These are phyloP conservation scores for Lanmaoa pseudosensibilis DNA, from an alignment of 768 basidiomycete genomes.

Conservation along the genomic window DNA sequence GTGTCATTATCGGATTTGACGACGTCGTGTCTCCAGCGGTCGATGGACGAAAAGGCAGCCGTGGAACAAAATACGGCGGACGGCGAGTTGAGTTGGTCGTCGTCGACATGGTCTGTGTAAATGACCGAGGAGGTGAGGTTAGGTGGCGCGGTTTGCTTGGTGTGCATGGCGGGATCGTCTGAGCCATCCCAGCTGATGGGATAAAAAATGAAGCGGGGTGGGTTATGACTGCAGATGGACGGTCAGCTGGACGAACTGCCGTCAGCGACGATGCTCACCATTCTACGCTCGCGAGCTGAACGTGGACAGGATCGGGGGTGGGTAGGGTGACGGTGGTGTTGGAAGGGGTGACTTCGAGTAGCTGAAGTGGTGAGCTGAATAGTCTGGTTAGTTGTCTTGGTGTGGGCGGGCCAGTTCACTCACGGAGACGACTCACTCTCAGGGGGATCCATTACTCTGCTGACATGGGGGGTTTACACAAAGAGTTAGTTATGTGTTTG, in stretches of 20 bases:
- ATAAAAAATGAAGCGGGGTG: conserved; percentile 28
- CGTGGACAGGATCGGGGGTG: conserved; percentile 20
- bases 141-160: neutral
- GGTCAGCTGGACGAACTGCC: neutral
- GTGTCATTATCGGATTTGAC: conserved; percentile 1
- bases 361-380: neutral
- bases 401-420: neutral
- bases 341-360: conserved; percentile 18
- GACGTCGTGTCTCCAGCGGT: conserved; percentile 24
- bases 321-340: conserved; percentile 33
- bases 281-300: conserved; percentile 16
- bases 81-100: conserved; percentile 37
- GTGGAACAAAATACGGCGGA: conserved; percentile 19
- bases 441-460: neutral
- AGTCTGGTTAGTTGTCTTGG: neutral
- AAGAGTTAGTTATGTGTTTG: conserved; percentile 11
- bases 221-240: conserved; percentile 10
- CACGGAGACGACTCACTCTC: neutral
- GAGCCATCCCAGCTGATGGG: conserved; percentile 27
- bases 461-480: neutral
- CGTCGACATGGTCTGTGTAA: conserved; percentile 15
- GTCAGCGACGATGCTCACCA: conserved; percentile 2
- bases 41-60: conserved; percentile 25
- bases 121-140: neutral
- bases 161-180: conserved; percentile 29